Conservation (phyloP, 495 filamentous ascomycete genomes). For the Chlorociboria aeruginascens region DNA sequence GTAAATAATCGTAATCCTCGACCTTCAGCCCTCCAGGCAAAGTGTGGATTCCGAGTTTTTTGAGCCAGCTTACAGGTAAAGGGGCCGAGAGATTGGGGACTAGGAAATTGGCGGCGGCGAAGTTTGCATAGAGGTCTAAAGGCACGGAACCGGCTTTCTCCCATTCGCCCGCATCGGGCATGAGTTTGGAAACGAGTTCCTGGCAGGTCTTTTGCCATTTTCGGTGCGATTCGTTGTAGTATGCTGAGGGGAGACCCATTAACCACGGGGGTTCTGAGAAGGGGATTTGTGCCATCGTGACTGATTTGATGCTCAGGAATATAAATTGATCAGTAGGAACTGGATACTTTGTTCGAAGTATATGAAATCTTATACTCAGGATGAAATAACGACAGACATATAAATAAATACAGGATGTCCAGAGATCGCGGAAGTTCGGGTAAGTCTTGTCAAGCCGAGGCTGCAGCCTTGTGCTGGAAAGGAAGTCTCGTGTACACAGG, state of each 20-base stretch:
- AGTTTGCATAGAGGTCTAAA: slow-evolving; percentile 48
- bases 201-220: slow-evolving; percentile 58
- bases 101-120: slow-evolving; percentile 51
- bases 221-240: slow-evolving; percentile 48
- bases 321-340: neutral
- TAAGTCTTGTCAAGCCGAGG: no score
- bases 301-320: neutral
- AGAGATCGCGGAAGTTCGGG: no score
- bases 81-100: slow-evolving; percentile 53
- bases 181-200: slow-evolving; percentile 46
- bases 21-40: slow-evolving; percentile 55
- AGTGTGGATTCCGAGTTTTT: slow-evolving; percentile 49
- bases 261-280: slow-evolving; percentile 69
- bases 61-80: slow-evolving; percentile 54
- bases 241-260: slow-evolving; percentile 54
- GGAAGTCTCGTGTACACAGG: no score
- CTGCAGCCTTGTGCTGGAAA: no score
- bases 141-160: slow-evolving; percentile 44
- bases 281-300: slow-evolving; percentile 30
- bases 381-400: no score
- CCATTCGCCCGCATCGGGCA: slow-evolving; percentile 52
- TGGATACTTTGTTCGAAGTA: no score
- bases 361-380: no score
- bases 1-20: slow-evolving; percentile 64
- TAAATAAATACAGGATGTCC: no score